Evolutionary conservation across 2,329 filamentous ascomycete species (phyloP), one percentile per base, ranked within the genome.

Genomic region (Talaromyces sp.): DNA sequence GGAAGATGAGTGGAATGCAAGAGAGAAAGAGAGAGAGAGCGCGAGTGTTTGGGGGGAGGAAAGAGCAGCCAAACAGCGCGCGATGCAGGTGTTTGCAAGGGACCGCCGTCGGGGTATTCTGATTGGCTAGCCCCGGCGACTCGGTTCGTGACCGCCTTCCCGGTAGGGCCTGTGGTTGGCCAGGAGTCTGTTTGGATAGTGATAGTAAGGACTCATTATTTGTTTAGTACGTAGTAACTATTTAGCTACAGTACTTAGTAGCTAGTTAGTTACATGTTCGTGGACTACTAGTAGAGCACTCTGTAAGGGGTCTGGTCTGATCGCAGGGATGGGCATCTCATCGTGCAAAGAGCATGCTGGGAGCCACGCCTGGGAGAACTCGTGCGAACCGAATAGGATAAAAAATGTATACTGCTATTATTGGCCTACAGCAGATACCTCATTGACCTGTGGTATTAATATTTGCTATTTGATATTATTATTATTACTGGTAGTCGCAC

Each of bases 41-140:
- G 24, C 21, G 41, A 29, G 21, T n/a, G 29, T 41, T 31, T 8
- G 51, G n/a, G 60, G 43, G 49, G 29, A 53, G 32, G 43, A 56
- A 64, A 58, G 57, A 59, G 55, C 58, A 65, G 68, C 60, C 62
- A 68, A 58, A 63, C 64, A 51, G 66, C 63, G 63, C 64, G 68
- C 32, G 31, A 29, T 38, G 31, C 26, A 38, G 29, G 24, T 55
- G 29, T 31, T 55, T 41, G 49, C 49, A 52, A 52, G 49, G 49
- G 49, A 52, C 24, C 17, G 17, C 17, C 11, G 10, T 13, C 24
- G 17, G 24, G 13, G 17, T 2, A 4, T 13, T 26, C 1, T 52
- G 26, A 52, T 52, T 52, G 49, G 49, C 49, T 8, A 29, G 49
- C 14, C 7, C 49, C 7, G 19, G 11, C 11, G 49, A n/a, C 49